Base-by-base conservation (phyloP, 2,329 filamentous ascomycete species). In the Colletotrichum sp. region DNA sequence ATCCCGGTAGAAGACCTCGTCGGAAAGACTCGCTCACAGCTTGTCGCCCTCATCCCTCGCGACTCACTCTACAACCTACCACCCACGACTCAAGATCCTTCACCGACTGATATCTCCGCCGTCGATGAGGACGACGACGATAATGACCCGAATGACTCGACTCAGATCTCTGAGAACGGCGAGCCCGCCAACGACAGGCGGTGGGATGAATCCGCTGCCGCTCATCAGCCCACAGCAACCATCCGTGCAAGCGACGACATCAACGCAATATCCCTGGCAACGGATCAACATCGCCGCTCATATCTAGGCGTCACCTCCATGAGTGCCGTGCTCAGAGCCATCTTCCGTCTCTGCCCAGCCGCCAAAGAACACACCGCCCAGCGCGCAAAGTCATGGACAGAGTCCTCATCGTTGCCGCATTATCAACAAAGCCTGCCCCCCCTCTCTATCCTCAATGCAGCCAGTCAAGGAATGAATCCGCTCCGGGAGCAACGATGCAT, bases 251-350 rank as follows among this genome's bases (percentile, higher is more conserved):
- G 79, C 34, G 82, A 83, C 78, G 82, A 84, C 44, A 82, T 83
- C 74, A 83, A 83, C 65, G 82, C 80, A 32, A 78, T 83, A 59
- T 78, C 89, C 87, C 13, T 85, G 89, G 65, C 92, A 86, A 88
- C 88, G 10, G 87, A 91, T 24, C 87, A 90, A 72, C 88, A 89
- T 34, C 87, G 90, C 4, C 88, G 89, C 6, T 92, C 91, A 6
- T 93, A 93, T 78, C 85, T 93, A 7, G 91, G 92, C 8, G 90
- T 92, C n/a, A 92, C 91, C 1, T 93, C 91, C 5, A 90, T 93
- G 77, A 91, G 91, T 74, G 91, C 92, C 6, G 90, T 90, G 8
- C 85, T 93, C 36, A 88, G 92, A 78, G 90, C 92, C 57, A 92
- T 93, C 21, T 83, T 84, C 64, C 81, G 81, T n/a, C 79, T 84